Evolutionary conservation across 768 basidiomycete species (phyloP), one percentile per base, ranked within the genome.

Genomic region (Chiua virens): DNA sequence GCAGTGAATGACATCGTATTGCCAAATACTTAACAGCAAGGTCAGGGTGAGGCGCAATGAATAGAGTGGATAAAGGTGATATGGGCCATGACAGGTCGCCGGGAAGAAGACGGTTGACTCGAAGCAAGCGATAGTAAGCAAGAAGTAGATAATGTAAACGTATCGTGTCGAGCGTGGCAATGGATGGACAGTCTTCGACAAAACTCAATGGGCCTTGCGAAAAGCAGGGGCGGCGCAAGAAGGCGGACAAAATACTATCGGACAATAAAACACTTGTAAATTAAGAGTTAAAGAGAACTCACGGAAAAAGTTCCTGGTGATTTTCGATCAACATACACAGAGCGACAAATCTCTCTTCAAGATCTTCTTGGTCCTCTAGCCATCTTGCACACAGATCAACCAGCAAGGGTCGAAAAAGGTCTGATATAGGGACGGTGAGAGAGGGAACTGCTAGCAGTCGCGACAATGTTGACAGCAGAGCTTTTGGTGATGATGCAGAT

Each of bases 371-470:
- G 18, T 75, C 71, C n/a, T 85, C 73, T 37, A 95, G 64, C 92
- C 92, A 97, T 60, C 89, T 71, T 4, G 88, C 88, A 60, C 85
- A 86, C 22, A 98, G 71, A 67, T 96, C 89, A 23, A 87, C 60
- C 35, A 92, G 66, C 46, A 98, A 69, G 4, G 95, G 94, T 54
- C 87, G 74, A 70, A 89, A 98, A 11, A 79, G 55, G 7, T 71
- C 74, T 18, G 87, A 81, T 52, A 98, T 75, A 13, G 73, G 60
- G 27, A 78, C 60, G 0, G 92, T 92, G 38, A 86, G 76, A 11
- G 81, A 75, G 9, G 89, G 85, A 17, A 74, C 63, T 0, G 80
- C 72, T 14, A 93, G 75, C 8, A 89, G 69, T 27, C 71, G 64
- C 6, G 92, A 87, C 34, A 94, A 70, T 0, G 70, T 74, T 28